Evolutionary conservation across 2,329 filamentous ascomycete genomes (phyloP).

Genomic region (Fusarium pseudonygamai): DNA sequence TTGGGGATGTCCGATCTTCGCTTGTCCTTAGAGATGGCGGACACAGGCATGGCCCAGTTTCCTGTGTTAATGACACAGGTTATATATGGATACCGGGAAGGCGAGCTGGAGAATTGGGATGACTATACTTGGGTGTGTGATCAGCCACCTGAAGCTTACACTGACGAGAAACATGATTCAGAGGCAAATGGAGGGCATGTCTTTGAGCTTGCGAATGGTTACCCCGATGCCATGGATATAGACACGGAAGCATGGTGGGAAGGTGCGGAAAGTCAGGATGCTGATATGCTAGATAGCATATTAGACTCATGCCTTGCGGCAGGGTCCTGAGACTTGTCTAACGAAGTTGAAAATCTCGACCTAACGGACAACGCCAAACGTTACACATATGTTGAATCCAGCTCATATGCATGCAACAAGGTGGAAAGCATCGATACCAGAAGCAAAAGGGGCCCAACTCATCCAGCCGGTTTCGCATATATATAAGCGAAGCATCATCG

Average conservation of each 20-base stretch:
- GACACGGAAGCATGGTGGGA: slow-evolving; percentile 71
- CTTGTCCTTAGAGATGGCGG: slow-evolving; percentile 78
- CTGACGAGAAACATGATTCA: slow-evolving; percentile 45
- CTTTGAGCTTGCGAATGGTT: slow-evolving; percentile 57
- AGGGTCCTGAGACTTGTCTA: slow-evolving; percentile 44
- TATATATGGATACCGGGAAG: slow-evolving; percentile 76
- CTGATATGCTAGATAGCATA: slow-evolving; percentile 62
- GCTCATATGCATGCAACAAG: background rate
- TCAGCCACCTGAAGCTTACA: slow-evolving; percentile 38
- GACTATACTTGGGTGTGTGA: slow-evolving; percentile 66
- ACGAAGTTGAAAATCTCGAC: background rate
- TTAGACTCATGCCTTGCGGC: slow-evolving; percentile 66
- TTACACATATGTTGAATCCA: background rate
- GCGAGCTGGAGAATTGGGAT: slow-evolving; percentile 74
- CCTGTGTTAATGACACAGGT: slow-evolving; percentile 78
- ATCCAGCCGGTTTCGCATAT: background rate
- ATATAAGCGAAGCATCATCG: background rate
- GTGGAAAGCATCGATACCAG: background rate
- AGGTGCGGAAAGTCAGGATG: slow-evolving; percentile 63
- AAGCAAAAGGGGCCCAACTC: background rate
- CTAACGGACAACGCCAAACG: background rate
- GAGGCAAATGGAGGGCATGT: slow-evolving; percentile 50
- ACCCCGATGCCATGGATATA: slow-evolving; percentile 67
- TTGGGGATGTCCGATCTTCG: slow-evolving; percentile 82
- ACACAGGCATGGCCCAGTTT: slow-evolving; percentile 80